These are phyloP conservation scores for Lentinus tigrinus DNA, from an alignment of 768 basidiomycete species.

Conservation along the genomic window DNA sequence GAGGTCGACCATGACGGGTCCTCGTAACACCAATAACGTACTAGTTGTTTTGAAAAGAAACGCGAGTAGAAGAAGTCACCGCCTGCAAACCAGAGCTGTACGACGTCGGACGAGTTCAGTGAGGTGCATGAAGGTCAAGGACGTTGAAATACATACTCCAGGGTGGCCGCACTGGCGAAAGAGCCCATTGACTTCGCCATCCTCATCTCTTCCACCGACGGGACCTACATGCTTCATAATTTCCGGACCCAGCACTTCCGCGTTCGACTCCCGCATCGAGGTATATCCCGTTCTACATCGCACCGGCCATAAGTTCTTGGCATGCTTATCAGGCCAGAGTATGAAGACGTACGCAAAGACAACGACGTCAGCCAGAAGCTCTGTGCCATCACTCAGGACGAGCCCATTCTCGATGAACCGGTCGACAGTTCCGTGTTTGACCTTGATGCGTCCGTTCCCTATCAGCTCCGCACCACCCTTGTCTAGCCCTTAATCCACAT, in stretches of 20 bases:
- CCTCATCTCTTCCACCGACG: conserved; percentile 42
- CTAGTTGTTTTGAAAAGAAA: conserved; percentile 37
- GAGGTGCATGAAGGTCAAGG: too few relatives aligned
- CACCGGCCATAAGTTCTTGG: neutral
- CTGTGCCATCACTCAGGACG: conserved; percentile 21
- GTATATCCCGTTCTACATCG: conserved; percentile 33
- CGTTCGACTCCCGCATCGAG: conserved; percentile 30
- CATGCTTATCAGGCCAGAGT: neutral
- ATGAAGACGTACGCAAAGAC: conserved; percentile 26
- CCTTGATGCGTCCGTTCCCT: conserved; percentile 48
- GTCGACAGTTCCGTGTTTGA: conserved; percentile 39
- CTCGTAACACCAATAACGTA: too few relatives aligned
- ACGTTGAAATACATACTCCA: conserved; percentile 30
- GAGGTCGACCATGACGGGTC: too few relatives aligned
- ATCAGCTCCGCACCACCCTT: conserved; percentile 43
- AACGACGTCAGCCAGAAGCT: conserved; percentile 27
- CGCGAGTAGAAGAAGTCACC: conserved; percentile 37
- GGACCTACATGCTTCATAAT: conserved; percentile 30
- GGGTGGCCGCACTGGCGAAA: conserved; percentile 44
- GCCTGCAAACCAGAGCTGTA: conserved; percentile 41
- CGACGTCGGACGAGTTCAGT: neutral
- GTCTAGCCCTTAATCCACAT: conserved; percentile 24
- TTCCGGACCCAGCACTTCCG: conserved; percentile 35
- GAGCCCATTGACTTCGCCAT: conserved; percentile 38
- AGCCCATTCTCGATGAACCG: conserved; percentile 28